Evolutionary conservation across 176 grass and related monocot genomes (phyloP), one percentile per base, ranked within the genome.

Genomic region (Lolium multiflorum): DNA sequence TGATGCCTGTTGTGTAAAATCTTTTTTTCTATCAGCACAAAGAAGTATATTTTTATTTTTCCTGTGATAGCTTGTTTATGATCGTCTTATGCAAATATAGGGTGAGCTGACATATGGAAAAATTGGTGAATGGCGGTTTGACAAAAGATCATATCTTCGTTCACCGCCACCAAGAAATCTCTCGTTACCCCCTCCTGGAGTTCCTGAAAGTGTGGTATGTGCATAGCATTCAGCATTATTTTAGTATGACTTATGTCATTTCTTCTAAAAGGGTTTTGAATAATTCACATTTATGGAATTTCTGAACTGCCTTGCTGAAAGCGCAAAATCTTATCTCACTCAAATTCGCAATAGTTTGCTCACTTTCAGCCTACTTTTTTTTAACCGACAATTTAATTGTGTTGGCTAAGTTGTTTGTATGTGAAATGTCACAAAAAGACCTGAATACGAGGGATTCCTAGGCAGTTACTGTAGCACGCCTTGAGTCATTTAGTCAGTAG

Each of bases 121-220:
- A 92, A 88, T 89, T 51, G 95, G 95, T 11, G 95, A 97, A 82
- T 97, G 95, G 92, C 92, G 90, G 60, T 97, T 97, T 92, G 95
- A 97, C 81, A 97, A 97, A 89, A 94, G 97, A 97, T 87, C 94
- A 28, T 94, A 93, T 84, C 87, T 99, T 78, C 91, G 50, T 60
- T 91, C 87, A 79, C 90, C 92, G 51, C 94, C 92, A 78, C 94
- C 97, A 75, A 99, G 90, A 86, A 99, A 99, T 91, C 90, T 99
- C 67, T 70, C 92, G 11, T 87, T 94, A 37, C 94, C 97, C 13
- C 97, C 97, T 90, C 94, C 89, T 75, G 89, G 97, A 82, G 97
- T 99, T 61, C 97, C 94, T 78, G 97, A 99, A 97, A 99, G 97
- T 90, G 97, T 99, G 97, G 97, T 99, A 94, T 70, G 97, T 87